Evolutionary conservation across 1,139 yeast species (phyloP).

Genomic region (Scheffersomyces titani): DNA sequence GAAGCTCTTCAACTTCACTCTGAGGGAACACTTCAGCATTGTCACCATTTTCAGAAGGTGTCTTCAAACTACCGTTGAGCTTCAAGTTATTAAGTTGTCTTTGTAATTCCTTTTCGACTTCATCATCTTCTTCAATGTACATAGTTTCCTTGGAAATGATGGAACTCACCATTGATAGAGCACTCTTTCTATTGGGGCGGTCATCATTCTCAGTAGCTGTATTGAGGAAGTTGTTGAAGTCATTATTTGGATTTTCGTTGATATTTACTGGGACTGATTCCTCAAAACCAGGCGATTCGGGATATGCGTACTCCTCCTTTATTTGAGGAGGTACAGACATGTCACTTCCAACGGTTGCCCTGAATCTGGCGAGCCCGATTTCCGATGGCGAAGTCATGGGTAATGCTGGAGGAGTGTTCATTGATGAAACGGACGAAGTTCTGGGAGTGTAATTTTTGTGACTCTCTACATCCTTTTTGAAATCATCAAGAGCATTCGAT

Average conservation of each 20-base stretch:
- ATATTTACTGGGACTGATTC: constrained; percentile 7
- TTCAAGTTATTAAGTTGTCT: constrained; percentile 42
- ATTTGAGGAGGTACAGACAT: background rate
- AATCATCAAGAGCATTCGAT: constrained; percentile 31
- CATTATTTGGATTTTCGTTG: constrained; percentile 17
- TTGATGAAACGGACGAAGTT: constrained; percentile 9
- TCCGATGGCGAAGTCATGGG: constrained; percentile 13
- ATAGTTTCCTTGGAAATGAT: constrained; percentile 39
- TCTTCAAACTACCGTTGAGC: constrained; percentile 19
- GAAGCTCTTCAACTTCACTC: constrained; percentile 1
- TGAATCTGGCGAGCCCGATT: constrained; percentile 9
- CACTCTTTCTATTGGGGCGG: constrained; percentile 27
- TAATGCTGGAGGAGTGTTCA: constrained; percentile 6
- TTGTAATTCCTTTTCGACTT: constrained; percentile 40
- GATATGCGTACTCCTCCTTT: constrained; percentile 5
- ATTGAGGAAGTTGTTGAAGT: constrained; percentile 33
- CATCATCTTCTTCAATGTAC: constrained; percentile 31
- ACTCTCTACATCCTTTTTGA: constrained; percentile 30
- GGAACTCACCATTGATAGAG: constrained; percentile 46
- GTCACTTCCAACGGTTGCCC: constrained; percentile 1
- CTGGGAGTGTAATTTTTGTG: constrained; percentile 21
- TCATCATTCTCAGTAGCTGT: constrained; percentile 7
- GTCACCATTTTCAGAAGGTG: background rate
- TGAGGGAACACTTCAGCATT: background rate
- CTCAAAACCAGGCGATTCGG: constrained; percentile 1